Percentiles rank a stretch among this genome's conserved stretches.
Evolutionary conservation across 1,284 basidiomycete species (phyloP).

Genomic region (Waitea zeae): DNA sequence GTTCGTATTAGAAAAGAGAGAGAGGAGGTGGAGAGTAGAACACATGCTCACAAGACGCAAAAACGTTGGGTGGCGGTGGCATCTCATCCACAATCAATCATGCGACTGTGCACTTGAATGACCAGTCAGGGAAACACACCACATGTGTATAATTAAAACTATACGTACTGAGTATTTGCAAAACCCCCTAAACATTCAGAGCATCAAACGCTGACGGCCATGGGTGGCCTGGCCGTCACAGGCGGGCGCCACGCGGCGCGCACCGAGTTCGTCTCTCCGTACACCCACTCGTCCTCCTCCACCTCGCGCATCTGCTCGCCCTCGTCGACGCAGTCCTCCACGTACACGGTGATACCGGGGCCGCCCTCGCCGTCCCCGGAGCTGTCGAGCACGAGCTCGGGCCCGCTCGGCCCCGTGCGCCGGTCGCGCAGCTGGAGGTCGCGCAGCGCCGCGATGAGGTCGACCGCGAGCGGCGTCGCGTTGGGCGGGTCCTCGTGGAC

Average conservation of each 20-base stretch:
- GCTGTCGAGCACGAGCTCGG: constrained; percentile 43
- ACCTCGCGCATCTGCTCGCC: constrained; percentile 14
- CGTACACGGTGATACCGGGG: constrained; percentile 58
- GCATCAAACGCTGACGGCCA: too few species aligned
- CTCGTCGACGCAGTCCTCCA: constrained; percentile 44
- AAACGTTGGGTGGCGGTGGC: too few species aligned
- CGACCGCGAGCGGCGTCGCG: constrained; percentile 69
- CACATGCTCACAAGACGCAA: too few species aligned
- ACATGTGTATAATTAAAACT: too few species aligned
- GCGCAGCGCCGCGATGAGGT: constrained; percentile 67
- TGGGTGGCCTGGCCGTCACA: constrained; percentile 45
- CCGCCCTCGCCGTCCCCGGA: constrained; percentile 52
- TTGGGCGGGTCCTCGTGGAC: constrained; percentile 90
- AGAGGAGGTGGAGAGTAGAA: too few species aligned
- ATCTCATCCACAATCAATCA: too few species aligned
- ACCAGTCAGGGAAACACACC: too few species aligned
- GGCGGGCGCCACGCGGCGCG: constrained; percentile 29
- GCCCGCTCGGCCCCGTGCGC: constrained; percentile 12
- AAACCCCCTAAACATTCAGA: too few species aligned
- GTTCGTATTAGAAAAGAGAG: too few species aligned
- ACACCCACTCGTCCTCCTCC: constrained; percentile 35
- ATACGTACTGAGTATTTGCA: too few species aligned
- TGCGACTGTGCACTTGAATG: too few species aligned
- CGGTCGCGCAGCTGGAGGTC: constrained; percentile 32
- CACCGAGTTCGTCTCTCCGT: constrained; percentile 34